Evolutionary conservation across 495 filamentous ascomycete species (phyloP).

Genomic region (Viridothelium virens): DNA sequence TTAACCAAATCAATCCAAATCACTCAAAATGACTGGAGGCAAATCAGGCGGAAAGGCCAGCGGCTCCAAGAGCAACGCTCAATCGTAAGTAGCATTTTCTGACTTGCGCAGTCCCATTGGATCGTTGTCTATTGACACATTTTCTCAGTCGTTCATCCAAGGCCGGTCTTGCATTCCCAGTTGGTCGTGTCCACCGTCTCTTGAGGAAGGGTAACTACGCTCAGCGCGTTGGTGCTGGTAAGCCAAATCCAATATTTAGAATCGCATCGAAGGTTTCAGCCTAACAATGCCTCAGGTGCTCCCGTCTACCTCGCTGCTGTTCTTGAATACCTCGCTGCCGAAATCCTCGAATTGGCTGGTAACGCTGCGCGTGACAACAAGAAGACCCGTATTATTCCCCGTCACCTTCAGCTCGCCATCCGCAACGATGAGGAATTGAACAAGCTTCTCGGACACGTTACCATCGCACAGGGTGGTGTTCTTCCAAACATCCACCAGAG

Average conservation of each 20-base stretch:
- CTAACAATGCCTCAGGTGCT: slow-evolving; percentile 53
- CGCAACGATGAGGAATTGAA: slow-evolving; percentile 99
- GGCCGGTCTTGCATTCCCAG: slow-evolving; percentile 98
- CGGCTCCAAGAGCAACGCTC: slow-evolving; percentile 82
- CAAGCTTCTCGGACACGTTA: slow-evolving; percentile 98
- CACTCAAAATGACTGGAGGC: slow-evolving; percentile 93
- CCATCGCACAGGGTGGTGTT: slow-evolving; percentile 99
- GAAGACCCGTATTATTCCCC: slow-evolving; percentile 99
- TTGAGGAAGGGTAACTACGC: slow-evolving; percentile 99
- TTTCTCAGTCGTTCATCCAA: slow-evolving; percentile 84
- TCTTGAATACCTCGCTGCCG: slow-evolving; percentile 95
- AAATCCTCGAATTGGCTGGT: slow-evolving; percentile 97
- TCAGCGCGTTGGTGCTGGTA: slow-evolving; percentile 96
- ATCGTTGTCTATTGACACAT: slow-evolving; percentile 23
- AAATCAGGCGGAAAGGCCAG: slow-evolving; percentile 98
- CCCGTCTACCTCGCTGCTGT: slow-evolving; percentile 98
- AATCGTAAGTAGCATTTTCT: slow-evolving; percentile 66
- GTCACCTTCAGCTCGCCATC: slow-evolving; percentile 98
- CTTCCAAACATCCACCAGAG: slow-evolving; percentile 98
- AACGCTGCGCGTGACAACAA: slow-evolving; percentile 99
- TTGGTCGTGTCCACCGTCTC: slow-evolving; percentile 99
- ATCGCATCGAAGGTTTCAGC: not conserved
- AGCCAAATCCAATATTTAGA: slow-evolving; percentile 26
- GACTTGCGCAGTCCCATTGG: slow-evolving; percentile 15
- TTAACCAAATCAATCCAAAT: slow-evolving; percentile 28